Conservation (phyloP, 805 yeast species). For the Dipodascus geniculatus region DNA sequence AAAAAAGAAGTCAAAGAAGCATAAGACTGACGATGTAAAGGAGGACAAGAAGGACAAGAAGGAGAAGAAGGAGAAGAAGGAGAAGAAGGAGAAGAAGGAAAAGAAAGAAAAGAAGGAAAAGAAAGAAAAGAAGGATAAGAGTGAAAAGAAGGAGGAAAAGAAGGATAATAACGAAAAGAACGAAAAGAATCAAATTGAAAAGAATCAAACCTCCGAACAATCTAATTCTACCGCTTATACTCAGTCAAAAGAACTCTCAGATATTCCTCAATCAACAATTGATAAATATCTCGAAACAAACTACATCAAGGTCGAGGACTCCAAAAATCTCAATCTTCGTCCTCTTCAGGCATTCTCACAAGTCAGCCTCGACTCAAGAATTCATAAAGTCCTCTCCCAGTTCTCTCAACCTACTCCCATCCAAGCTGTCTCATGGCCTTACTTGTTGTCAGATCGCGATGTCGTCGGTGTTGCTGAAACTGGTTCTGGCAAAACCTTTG, state of each 20-base stretch:
- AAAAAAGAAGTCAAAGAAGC: constrained; percentile 10
- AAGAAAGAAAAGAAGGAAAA: constrained; percentile 19
- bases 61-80: constrained; percentile 11
- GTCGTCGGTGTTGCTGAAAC: constrained; percentile 97
- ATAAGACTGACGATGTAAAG: constrained; percentile 15
- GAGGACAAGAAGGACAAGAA: constrained; percentile 10
- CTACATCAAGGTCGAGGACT: constrained; percentile 73
- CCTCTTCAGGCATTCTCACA: constrained; percentile 64
- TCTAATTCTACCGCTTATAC: constrained; percentile 21
- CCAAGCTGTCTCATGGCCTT: constrained; percentile 94
- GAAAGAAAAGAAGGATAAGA: constrained; percentile 19
- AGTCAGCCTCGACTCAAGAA: constrained; percentile 42
- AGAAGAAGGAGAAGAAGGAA: constrained; percentile 18
- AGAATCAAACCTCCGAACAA: constrained; percentile 25
- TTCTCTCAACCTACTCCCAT: constrained; percentile 93
- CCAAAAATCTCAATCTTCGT: constrained; percentile 36
- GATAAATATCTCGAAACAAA: constrained; percentile 54
- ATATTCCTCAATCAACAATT: constrained; percentile 29
- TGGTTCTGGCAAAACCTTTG: constrained; percentile 96
- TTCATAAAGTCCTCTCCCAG: constrained; percentile 49
- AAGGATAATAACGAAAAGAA: too few relatives aligned
- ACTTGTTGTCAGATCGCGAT: constrained; percentile 61
- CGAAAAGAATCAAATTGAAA: constrained; percentile 20
- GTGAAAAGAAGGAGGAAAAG: constrained; percentile 26
- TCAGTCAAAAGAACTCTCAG: constrained; percentile 3